These are phyloP conservation scores for Diospyros lotus DNA, from an alignment of 148 eudicot species.

Conservation along the genomic window DNA sequence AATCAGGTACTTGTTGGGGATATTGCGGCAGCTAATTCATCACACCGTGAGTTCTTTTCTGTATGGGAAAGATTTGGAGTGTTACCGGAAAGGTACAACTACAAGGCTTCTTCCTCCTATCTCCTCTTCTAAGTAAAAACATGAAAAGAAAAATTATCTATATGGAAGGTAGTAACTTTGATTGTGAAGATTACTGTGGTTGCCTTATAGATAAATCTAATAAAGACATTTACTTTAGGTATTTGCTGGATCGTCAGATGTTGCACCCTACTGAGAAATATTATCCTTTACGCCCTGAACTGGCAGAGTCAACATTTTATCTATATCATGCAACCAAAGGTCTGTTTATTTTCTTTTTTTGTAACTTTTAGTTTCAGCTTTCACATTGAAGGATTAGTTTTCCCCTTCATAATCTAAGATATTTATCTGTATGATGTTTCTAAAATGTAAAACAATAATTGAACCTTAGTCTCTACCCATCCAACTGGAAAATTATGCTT, in stretches of 20 bases:
- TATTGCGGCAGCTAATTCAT: constrained; percentile 80
- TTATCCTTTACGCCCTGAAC: constrained; percentile 95
- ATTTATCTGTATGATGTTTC: no score
- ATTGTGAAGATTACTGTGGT: not conserved
- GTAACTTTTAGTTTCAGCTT: not conserved
- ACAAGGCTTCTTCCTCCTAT: constrained; percentile 9
- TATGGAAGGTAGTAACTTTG: not conserved
- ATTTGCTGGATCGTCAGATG: constrained; percentile 84
- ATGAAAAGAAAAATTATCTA: no score
- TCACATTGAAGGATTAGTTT: not conserved
- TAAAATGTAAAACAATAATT: not conserved
- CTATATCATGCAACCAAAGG: constrained; percentile 98
- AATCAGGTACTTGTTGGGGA: constrained; percentile 93
- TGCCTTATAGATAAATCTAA: constrained; percentile 8
- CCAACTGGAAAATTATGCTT: not conserved
- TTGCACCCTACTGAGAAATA: constrained; percentile 96
- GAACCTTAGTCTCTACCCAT: not conserved
- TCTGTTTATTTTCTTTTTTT: constrained; percentile 18
- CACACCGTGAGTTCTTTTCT: constrained; percentile 87
- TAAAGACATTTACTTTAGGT: constrained; percentile 35
- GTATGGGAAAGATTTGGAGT: constrained; percentile 91
- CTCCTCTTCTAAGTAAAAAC: not conserved
- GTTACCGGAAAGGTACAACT: constrained; percentile 88
- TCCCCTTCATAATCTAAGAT: not conserved
- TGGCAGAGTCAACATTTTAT: constrained; percentile 95